Base-by-base conservation (phyloP, 2,329 filamentous ascomycete genomes). In the Colletotrichum chrysophilum region DNA sequence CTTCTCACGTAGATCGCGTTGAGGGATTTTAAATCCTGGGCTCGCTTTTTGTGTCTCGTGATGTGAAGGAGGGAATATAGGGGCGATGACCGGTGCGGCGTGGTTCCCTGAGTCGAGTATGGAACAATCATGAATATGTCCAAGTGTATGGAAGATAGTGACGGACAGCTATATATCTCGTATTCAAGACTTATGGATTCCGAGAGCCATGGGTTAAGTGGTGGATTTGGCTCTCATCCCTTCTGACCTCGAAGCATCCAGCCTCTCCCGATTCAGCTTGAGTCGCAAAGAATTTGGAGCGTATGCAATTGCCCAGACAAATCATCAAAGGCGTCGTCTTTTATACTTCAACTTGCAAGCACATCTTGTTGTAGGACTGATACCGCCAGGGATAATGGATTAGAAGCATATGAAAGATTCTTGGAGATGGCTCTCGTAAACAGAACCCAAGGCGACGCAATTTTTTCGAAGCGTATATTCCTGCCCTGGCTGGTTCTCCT, bases 51-150 rank as follows among this genome's bases (percentile, higher is more conserved):
- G 9, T 18, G 9, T 1, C 18, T n/a, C 1, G 43, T 2, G 9
- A 48, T 48, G 1, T 18, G 36, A 43, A 43, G 4, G 16, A 10
- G 38, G 8, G 9, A 7, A 12, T 48, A 2, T 12, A 48, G 38
- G 18, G 5, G 18, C 1, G 1, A 48, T 7, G 18, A 12, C 5
- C 5, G 9, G 18, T 10, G 18, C 38, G 9, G 38, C 9, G 0
- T 7, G 9, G 38, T n/a, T n/a, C 5, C 38, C 0, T 48, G 18
- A 48, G 18, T 2, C 1, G 18, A 0, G 38, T 0, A 0, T n/a
- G 10, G 38, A 48, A 12, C 6, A n/a, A 0, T n/a, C 5, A 48
- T 48, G 38, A 48, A 43, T 12, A n/a, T 12, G 18, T n/a, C 18
- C 43, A 21, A 48, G 12, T n/a, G 12, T 3, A 7, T 48, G 5